Evolutionary conservation across 2,329 filamentous ascomycete genomes (phyloP), one percentile per base, ranked within the genome.

Genomic region (Phaeomoniella chlamydospora): DNA sequence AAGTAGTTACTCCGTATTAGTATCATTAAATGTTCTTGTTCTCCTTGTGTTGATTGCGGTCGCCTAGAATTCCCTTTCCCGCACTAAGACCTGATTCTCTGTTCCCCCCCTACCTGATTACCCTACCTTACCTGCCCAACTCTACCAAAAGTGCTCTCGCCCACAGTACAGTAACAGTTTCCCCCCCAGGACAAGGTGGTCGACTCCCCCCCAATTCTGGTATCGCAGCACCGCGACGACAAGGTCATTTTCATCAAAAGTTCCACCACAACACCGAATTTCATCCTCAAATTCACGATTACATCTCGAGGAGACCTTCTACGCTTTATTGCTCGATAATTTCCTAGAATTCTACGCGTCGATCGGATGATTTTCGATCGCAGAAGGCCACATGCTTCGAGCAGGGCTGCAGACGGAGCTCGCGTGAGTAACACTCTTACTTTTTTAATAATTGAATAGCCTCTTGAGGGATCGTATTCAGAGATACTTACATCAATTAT

Each of bases 331-430:
- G 46, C 49, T 54, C 57, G 60, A 54, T 50, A 58, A 57, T 49
- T 40, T 46, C 45, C 46, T 54, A 51, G 47, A 51, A 64, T 59
- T 59, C 49, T 52, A 55, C 57, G 55, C 57, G 57, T 59, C 55
- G 62, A 61, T 65, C 60, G 61, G 56, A 65, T 65, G 62, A 55
- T 55, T 57, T 55, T 50, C 59, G 56, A 52, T 56, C 54, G 51
- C 59, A 56, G 50, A 59, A 58, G 57, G 55, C 60, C 58, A 58
- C 52, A 64, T 64, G 61, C 34, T 36, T 36, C 34, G 45, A 38
- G 41, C 32, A 34, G 32, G 54, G 50, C 59, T 58, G 53, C 65
- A 65, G 54, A 61, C 62, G 50, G 62, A 66, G 59, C 61, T 64
- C 59, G 57, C 61, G 63, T 67, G 22, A 26, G 22, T 26, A 26